phyloP scores from a whole-genome alignment of 208 protist species.

The Zelonia costaricensis region DNA sequence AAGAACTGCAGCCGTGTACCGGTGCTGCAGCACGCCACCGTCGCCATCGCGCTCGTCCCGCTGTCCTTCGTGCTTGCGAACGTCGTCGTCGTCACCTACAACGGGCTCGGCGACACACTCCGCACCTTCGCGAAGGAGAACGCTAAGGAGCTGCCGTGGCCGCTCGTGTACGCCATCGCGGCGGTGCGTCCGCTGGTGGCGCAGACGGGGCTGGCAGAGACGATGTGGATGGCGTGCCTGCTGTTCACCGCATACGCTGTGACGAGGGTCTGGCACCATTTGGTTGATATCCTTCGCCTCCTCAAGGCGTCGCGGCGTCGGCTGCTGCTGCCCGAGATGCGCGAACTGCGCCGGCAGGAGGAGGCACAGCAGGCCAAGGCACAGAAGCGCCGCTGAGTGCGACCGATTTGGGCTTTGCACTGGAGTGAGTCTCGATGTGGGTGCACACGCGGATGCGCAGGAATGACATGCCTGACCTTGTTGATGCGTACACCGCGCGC shows the following conservation, averaged over 20 bases:
- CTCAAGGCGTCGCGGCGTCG: conserved; percentile 68
- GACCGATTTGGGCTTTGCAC: no score
- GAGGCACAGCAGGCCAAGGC: conserved; percentile 6
- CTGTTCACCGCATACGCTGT: conserved; percentile 63
- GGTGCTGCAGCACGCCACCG: conserved; percentile 31
- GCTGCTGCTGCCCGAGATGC: conserved; percentile 31
- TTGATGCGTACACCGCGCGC: no score
- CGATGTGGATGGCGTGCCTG: conserved; percentile 49
- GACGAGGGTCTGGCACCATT: conserved; percentile 38
- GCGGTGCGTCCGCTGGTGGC: conserved; percentile 12
- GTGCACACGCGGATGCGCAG: no score
- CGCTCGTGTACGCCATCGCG: conserved; percentile 17
- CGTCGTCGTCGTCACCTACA: conserved; percentile 16
- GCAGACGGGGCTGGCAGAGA: conserved; percentile 6
- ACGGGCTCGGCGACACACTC: conserved; percentile 12
- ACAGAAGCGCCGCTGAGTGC: conserved; percentile 1
- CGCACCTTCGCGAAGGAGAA: conserved; percentile 22
- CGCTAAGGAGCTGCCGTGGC: conserved; percentile 10
- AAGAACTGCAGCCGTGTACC: not conserved
- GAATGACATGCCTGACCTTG: no score
- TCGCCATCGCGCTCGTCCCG: conserved; percentile 40
- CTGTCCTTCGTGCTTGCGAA: conserved; percentile 26
- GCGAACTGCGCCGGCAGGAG: not conserved
- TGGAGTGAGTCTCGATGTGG: no score
- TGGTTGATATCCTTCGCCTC: conserved; percentile 56